phyloP scores from a whole-genome alignment of 2,329 filamentous ascomycete genomes.

The Diaporthe aspalathi region DNA sequence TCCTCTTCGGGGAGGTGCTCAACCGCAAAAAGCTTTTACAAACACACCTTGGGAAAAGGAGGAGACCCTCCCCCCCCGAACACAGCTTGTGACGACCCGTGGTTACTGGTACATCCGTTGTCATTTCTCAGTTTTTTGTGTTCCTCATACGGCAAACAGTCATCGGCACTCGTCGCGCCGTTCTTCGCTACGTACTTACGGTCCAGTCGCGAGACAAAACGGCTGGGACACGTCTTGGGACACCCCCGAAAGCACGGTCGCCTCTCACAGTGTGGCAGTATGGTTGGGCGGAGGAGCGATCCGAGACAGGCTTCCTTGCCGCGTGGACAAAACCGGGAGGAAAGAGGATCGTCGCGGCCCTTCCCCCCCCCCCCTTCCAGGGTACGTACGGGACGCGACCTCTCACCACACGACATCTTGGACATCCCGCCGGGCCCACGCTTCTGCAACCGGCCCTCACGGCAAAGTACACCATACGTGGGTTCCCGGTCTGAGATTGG shows the following conservation, averaged over 20 bases:
- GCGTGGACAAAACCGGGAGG: background rate
- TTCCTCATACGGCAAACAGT: too few species aligned
- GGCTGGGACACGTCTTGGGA: background rate
- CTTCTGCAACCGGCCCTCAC: background rate
- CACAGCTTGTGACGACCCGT: background rate
- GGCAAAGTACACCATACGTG: background rate
- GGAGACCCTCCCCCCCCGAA: background rate
- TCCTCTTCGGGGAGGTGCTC: background rate
- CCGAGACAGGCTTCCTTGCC: conserved; percentile 1
- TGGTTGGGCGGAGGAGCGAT: conserved; percentile 5
- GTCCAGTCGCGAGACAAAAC: conserved; percentile 3
- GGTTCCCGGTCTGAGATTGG: background rate
- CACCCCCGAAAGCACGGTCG: background rate
- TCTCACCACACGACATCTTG: background rate
- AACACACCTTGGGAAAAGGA: background rate
- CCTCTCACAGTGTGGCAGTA: background rate
- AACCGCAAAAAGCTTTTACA: background rate
- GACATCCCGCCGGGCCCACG: background rate
- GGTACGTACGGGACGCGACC: background rate
- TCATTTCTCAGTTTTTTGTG: conserved; percentile 20
- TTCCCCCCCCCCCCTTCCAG: too few species aligned
- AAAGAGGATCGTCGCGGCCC: background rate
- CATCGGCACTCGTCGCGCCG: background rate
- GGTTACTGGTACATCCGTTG: background rate
- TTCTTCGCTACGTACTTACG: background rate